Percentiles rank a stretch among this genome's conserved stretches.
Evolutionary conservation across 352 stramenopile species (phyloP).

Genomic region (Globisporangium cederbergense): DNA sequence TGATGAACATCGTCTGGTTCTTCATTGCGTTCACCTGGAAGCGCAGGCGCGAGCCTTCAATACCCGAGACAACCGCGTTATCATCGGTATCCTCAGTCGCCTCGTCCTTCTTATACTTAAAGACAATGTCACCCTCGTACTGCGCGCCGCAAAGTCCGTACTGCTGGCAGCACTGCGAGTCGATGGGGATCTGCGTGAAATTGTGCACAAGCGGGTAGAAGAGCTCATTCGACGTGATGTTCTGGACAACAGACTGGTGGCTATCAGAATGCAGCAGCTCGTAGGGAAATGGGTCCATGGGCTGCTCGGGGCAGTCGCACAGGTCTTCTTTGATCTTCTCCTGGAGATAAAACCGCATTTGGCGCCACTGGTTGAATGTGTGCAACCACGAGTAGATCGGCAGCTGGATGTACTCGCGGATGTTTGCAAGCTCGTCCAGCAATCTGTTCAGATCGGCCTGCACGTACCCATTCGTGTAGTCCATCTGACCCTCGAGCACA

Average conservation of each 20-base stretch:
- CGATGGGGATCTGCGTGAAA: constrained; percentile 85
- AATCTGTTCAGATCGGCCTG: constrained; percentile 65
- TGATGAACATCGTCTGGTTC: constrained; percentile 89
- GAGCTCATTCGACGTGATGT: constrained; percentile 58
- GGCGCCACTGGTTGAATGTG: constrained; percentile 84
- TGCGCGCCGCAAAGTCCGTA: constrained; percentile 86
- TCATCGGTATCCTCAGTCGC: not conserved
- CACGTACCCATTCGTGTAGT: constrained; percentile 67
- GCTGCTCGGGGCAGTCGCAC: constrained; percentile 73
- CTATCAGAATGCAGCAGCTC: constrained; percentile 26
- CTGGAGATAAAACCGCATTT: constrained; percentile 78
- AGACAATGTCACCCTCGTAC: constrained; percentile 84
- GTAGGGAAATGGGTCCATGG: constrained; percentile 78
- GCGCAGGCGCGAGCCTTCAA: constrained; percentile 75
- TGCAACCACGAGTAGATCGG: constrained; percentile 88
- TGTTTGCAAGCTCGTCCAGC: constrained; percentile 62
- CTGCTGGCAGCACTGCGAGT: constrained; percentile 87
- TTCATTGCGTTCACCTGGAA: constrained; percentile 85
- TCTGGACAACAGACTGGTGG: not conserved
- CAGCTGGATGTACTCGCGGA: constrained; percentile 77
- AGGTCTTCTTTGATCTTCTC: constrained; percentile 58
- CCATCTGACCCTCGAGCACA: constrained; percentile 44
- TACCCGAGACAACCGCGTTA: constrained; percentile 23
- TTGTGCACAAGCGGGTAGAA: constrained; percentile 83
- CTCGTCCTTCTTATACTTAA: constrained; percentile 24